Evolutionary conservation across 495 filamentous ascomycete species (phyloP), one percentile per base, ranked within the genome.

Genomic region (Amorphotheca resinae): DNA sequence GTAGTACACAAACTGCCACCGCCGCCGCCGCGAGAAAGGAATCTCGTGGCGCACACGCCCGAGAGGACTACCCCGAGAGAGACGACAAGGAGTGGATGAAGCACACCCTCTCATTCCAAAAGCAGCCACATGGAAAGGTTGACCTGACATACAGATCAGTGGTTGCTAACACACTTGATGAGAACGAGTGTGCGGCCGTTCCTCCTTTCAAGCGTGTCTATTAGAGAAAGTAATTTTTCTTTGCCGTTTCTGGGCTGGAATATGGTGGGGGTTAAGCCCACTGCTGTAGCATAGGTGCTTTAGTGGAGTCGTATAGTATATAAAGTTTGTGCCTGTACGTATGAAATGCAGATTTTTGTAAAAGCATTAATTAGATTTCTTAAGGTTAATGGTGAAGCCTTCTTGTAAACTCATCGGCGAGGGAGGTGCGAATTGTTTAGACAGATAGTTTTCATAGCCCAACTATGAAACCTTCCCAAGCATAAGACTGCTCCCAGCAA

Each of bases 51-150:
- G 88, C 88, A 25, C 89, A 96, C 64, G 89, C 89, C 49, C 76
- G 89, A 51, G 89, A 96, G 68, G 89, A 96, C 59, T 96, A 67
- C 73, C 87, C 88, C 25, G 85, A 95, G 0, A 74, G 89, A 66
- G 84, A 95, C 58, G 89, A 96, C 59, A 67, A 74, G 63, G 78
- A 91, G 53, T 96, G 91, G 91, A 95, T 95, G 89, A 95, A 95
- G 76, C 89, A 96, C 73, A 93, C 81, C 26, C 74, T 96, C 50
- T 82, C 77, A 53, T 96, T 79, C 77, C 89, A 96, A 75, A 87
- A 86, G 80, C 60, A 79, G 58, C 79, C 82, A 33, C 84, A 89
- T 54, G 82, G 82, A 49, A 71, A 79, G 63, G 72, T 87, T 38
- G 77, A 88, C 33, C 63, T 93, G 23, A 66, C 68, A 44, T 93